Base-by-base conservation (phyloP, 2,329 filamentous ascomycete species). In the Gnomoniopsis smithogilvyi region DNA sequence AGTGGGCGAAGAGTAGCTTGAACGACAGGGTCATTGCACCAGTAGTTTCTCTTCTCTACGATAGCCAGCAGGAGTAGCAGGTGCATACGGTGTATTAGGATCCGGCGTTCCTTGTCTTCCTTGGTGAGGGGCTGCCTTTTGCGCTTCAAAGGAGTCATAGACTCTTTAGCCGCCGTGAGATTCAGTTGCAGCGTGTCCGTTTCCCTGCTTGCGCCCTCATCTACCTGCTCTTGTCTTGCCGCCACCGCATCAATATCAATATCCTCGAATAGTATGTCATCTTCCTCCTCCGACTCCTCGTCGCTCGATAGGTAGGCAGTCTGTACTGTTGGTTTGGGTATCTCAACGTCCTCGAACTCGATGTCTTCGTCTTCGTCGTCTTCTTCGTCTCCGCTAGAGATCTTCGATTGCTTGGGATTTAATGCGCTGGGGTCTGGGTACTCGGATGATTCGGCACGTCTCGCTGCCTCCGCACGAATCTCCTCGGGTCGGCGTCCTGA, bases 31-130 rank as follows among this genome's bases (percentile, higher is more conserved):
- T 94, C 88, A 67, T 96, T 96, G 74, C 93, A 97, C 92, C 94
- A 97, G 56, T 83, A 78, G 69, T 98, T 99, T 57, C 93, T 86
- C 59, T 85, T 79, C 64, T 90, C 83, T 17, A 88, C 82, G 72
- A 98, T 91, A 11, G 86, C 85, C 17, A 99, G 74, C 2, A 99
- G 79, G 69, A 91, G 96, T 15, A 97, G 76, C 0, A 98, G 64
- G 73, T 99, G 93, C 62, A 87, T 79, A 72, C 94, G 96, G 72
- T 99, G 95, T n/a, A 92, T 80, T 54, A 91, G 83, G 33, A 95
- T 71, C 21, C 93, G 85, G 15, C 71, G 75, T 47, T 74, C 73
- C 62, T 76, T 82, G 65, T 87, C 84, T 21, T 78, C 78, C 62
- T 77, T 81, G 24, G 72, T 82, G 3, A 85, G 73, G 2, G 80